These are phyloP conservation scores for Komagataella populi DNA, from an alignment of 805 yeast genomes.

Conservation along the genomic window DNA sequence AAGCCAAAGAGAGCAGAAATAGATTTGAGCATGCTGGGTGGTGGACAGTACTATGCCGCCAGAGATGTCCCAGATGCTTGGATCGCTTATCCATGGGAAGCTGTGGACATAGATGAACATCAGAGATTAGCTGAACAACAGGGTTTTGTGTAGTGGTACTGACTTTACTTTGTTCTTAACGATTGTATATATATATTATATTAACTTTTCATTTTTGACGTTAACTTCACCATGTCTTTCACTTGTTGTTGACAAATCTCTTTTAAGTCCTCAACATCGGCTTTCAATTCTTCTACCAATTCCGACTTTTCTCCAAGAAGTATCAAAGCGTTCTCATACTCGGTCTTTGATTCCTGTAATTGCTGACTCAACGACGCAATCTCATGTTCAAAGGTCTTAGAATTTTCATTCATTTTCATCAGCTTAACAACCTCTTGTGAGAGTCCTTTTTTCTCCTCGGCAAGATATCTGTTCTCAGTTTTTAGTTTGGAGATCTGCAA, in stretches of 20 bases:
- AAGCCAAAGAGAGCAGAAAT: conserved; percentile 71
- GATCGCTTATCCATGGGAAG: conserved; percentile 91
- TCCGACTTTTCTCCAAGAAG: conserved; percentile 83
- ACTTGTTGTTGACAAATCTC: conserved; percentile 75
- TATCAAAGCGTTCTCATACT: conserved; percentile 42
- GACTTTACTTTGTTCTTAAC: too few species aligned
- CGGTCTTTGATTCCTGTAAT: conserved; percentile 23
- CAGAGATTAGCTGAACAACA: conserved; percentile 51
- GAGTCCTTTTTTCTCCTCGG: conserved; percentile 46
- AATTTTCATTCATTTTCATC: conserved; percentile 35
- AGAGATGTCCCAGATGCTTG: conserved; percentile 63
- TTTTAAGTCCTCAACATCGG: conserved; percentile 83
- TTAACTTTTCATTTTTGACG: conserved; percentile 26
- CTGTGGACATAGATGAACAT: conserved; percentile 67
- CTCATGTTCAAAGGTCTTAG: conserved; percentile 7
- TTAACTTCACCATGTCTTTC: conserved; percentile 58
- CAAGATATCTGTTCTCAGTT: conserved; percentile 45
- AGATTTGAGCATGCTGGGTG: conserved; percentile 45
- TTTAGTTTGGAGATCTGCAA: conserved; percentile 54
- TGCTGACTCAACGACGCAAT: conserved; percentile 20
- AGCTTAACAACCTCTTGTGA: conserved; percentile 54
- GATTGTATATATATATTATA: not conserved
- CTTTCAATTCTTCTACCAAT: conserved; percentile 67
- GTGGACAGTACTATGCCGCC: conserved; percentile 61
- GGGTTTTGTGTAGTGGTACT: conserved; percentile 21